Base-by-base conservation (phyloP, 2,329 filamentous ascomycete genomes). In the Plectosphaerella sp. region DNA sequence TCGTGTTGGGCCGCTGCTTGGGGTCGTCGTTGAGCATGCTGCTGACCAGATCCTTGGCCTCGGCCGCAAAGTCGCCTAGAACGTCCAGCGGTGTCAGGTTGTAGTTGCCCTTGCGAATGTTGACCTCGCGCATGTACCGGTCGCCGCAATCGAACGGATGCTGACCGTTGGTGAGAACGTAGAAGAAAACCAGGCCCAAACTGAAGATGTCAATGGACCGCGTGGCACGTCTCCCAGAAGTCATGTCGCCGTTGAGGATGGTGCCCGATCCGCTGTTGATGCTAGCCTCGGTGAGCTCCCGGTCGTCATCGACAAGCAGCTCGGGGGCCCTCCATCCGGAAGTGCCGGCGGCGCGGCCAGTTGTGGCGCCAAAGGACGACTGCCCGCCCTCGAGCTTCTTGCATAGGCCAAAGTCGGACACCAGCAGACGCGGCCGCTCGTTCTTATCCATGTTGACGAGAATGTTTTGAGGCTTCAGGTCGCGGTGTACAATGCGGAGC, bases 191-290 rank as follows among this genome's bases (percentile, higher is more conserved):
- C 50, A 96, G 87, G 1, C 94, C 94, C 36, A 99, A 80, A 0
- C 92, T 96, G 73, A 99, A 99, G 24, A 99, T 96, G 65, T 99
- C 94, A 55, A 97, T 97, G 9, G 94, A 90, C 45, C 94, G 87
- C 45, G 96, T 99, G 7, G 95, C 93, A 49, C 94, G 88, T 54
- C 91, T 86, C 59, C 83, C 84, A 59, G 63, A 77, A 72, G 75
- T 80, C 67, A 83, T 73, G 16, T 83, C 80, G 12, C 82, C 75
- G 41, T 74, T 76, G 5, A 82, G 72, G n/a, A 78, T 73, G n/a
- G 77, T 74, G 14, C 79, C 80, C 14, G 82, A 83, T 20, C 82
- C 79, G 57, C 83, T 86, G 54, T 86, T 80, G 33, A 76, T 83
- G 59, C 77, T 80, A 2, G 73, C 66, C 41, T 80, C 79, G 45